A percentile compares a stretch with the other conserved stretches of the same genome.
These are phyloP conservation scores for Fusarium phyllophilum DNA, from an alignment of 2,329 filamentous ascomycete species.

Conservation along the genomic window DNA sequence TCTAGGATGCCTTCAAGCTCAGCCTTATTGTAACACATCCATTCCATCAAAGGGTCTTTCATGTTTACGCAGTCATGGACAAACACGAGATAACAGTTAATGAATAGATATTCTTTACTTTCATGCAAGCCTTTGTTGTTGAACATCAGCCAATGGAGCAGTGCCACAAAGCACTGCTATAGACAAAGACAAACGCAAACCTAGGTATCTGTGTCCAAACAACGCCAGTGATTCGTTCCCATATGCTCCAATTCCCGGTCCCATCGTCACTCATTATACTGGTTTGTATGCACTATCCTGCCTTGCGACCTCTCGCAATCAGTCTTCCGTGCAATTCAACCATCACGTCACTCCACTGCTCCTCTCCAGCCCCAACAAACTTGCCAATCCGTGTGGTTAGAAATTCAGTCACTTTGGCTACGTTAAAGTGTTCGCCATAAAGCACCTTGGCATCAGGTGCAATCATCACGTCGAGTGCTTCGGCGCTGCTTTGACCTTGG, in stretches of 20 bases:
- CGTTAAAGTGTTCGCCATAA: conserved; percentile 83
- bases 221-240: conserved; percentile 35
- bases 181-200: conserved; percentile 27
- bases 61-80: neutral
- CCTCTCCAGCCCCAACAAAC: conserved; percentile 48
- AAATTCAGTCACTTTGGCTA: conserved; percentile 79
- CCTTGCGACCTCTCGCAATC: conserved; percentile 65
- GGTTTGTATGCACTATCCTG: conserved; percentile 4
- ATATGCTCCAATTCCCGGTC: conserved; percentile 24
- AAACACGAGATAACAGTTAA: neutral
- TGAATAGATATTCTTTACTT: neutral
- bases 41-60: neutral
- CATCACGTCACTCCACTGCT: conserved; percentile 65
- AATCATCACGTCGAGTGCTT: conserved; percentile 66
- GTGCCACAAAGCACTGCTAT: conserved; percentile 2
- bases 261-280: conserved; percentile 46
- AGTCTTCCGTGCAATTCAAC: conserved; percentile 66
- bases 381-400: conserved; percentile 64
- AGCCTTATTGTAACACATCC: neutral
- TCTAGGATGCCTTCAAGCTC: neutral
- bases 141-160: conserved; percentile 12
- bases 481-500: conserved; percentile 54
- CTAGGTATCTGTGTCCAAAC: conserved; percentile 39
- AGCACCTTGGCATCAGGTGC: conserved; percentile 69
- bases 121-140: conserved; percentile 17